phyloP scores from a whole-genome alignment of 2,329 filamentous ascomycete species.

The Torrubiella hemipterigena region DNA sequence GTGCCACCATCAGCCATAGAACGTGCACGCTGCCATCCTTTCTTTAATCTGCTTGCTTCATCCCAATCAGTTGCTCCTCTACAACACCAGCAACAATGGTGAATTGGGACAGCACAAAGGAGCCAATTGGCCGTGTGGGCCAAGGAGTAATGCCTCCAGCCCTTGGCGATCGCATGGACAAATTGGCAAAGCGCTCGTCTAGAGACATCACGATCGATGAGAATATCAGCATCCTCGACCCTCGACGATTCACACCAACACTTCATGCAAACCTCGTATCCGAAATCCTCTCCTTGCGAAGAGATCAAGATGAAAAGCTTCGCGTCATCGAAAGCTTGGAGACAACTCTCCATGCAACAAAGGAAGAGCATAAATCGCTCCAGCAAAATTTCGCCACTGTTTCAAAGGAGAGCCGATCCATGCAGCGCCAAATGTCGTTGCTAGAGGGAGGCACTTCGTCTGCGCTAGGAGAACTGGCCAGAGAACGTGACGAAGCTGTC shows the following conservation, averaged over 20 bases:
- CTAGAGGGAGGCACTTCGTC: slow-evolving; percentile 82
- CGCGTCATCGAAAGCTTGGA: slow-evolving; percentile 81
- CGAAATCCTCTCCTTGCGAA: slow-evolving; percentile 75
- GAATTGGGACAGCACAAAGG: too few species aligned
- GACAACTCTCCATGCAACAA: slow-evolving; percentile 54
- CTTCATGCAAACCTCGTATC: slow-evolving; percentile 89
- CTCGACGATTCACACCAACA: slow-evolving; percentile 86
- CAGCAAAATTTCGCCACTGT: slow-evolving; percentile 48
- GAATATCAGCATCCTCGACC: slow-evolving; percentile 65
- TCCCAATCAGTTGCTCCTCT: too few species aligned
- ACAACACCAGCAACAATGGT: too few species aligned
- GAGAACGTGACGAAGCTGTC: slow-evolving; percentile 76
- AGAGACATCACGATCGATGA: slow-evolving; percentile 54
- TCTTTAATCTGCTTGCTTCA: too few species aligned
- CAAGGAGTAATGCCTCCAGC: too few species aligned
- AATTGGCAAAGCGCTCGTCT: slow-evolving; percentile 37
- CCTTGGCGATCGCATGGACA: slow-evolving; percentile 28
- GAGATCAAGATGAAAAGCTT: slow-evolving; percentile 84
- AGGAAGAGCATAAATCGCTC: slow-evolving; percentile 63
- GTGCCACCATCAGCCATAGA: too few species aligned
- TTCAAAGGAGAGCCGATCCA: slow-evolving; percentile 63
- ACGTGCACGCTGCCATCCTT: too few species aligned
- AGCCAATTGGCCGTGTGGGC: too few species aligned
- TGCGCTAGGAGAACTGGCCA: slow-evolving; percentile 69
- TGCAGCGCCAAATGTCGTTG: slow-evolving; percentile 76